Evolutionary conservation across 164 flowering plant genomes (phyloP).

Genomic region (Pachysandra terminalis): DNA sequence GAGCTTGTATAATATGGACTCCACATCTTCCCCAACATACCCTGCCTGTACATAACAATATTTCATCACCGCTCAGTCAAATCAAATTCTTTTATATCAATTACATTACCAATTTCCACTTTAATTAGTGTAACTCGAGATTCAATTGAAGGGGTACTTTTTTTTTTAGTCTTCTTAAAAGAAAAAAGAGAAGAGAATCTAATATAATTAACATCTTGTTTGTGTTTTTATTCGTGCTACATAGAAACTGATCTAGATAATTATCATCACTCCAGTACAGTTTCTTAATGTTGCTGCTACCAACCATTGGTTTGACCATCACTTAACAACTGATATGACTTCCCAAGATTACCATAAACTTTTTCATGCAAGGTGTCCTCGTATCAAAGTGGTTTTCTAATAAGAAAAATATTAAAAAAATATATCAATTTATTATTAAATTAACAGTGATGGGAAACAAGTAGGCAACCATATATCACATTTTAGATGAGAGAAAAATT

Average conservation of each 20-base stretch:
- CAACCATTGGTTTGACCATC: background rate
- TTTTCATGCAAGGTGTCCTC: background rate
- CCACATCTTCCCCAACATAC: constrained; percentile 96
- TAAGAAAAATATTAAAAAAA: no score
- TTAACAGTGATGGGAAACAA: background rate
- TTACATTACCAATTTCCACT: background rate
- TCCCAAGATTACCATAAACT: background rate
- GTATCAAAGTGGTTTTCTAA: background rate
- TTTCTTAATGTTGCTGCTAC: background rate
- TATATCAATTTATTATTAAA: no score
- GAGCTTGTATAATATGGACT: constrained; percentile 85
- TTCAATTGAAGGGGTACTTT: no score
- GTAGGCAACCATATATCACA: background rate
- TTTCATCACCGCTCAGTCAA: background rate
- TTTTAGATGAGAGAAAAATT: no score
- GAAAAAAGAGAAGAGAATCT: no score
- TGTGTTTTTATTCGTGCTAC: background rate
- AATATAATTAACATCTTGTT: no score
- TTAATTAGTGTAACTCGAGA: no score
- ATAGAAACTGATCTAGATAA: background rate
- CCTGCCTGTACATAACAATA: constrained; percentile 68
- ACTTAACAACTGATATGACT: background rate
- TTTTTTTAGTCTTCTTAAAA: no score
- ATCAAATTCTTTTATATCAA: background rate
- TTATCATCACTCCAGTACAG: background rate